phyloP scores from a whole-genome alignment of 179 eudicot species.

The Drosera spatulata region DNA sequence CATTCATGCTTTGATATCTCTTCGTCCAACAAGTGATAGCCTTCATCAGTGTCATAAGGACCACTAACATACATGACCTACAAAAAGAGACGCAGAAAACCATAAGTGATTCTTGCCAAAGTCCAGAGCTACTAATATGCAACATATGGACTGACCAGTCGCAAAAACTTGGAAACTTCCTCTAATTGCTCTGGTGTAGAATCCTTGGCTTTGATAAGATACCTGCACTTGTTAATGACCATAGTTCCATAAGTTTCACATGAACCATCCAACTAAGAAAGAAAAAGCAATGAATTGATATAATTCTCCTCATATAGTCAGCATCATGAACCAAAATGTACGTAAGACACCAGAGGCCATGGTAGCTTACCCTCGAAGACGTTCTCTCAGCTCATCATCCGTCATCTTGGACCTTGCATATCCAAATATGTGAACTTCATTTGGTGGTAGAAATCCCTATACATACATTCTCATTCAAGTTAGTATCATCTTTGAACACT shows the following conservation, averaged over 20 bases:
- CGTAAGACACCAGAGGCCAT: not conserved
- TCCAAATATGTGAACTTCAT: slow-evolving; percentile 87
- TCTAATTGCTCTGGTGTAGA: slow-evolving; percentile 27
- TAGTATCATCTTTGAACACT: slow-evolving; percentile 1
- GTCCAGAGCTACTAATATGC: not conserved
- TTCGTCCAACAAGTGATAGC: slow-evolving; percentile 62
- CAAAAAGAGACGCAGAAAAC: slow-evolving; percentile 9
- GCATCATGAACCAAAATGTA: not conserved
- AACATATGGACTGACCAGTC: slow-evolving; percentile 41
- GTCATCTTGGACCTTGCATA: slow-evolving; percentile 92
- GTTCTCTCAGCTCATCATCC: slow-evolving; percentile 66
- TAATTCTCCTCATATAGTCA: not conserved
- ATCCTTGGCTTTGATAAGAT: slow-evolving; percentile 42
- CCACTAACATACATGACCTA: slow-evolving; percentile 92
- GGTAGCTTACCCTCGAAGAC: slow-evolving; percentile 61
- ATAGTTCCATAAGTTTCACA: not conserved
- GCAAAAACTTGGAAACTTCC: slow-evolving; percentile 53
- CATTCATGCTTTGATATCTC: slow-evolving; percentile 58
- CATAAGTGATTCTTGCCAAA: slow-evolving; percentile 7
- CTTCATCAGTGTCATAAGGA: slow-evolving; percentile 74
- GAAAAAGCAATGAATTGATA: not conserved
- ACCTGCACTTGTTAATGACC: slow-evolving; percentile 26
- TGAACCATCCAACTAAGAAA: not conserved
- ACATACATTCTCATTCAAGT: slow-evolving; percentile 8
- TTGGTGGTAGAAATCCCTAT: slow-evolving; percentile 64